phyloP scores from a whole-genome alignment of 177 flowering plant genomes.

The Vitis hybrid region DNA sequence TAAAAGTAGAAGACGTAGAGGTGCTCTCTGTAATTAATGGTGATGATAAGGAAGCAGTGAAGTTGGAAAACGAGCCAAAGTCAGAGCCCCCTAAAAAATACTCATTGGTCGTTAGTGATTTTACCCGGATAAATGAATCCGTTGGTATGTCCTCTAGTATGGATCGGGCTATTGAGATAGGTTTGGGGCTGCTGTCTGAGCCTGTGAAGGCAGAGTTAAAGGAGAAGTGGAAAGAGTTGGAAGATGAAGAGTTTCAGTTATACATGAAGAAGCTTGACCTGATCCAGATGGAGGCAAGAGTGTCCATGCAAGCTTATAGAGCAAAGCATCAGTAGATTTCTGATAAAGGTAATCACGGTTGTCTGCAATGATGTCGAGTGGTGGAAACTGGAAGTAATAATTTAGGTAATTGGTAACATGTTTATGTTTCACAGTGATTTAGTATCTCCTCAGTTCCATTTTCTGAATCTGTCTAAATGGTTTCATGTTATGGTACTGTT shows the following conservation, averaged over 20 bases:
- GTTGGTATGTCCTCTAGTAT: no score
- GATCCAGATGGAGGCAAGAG: slow-evolving; percentile 24
- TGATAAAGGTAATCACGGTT: not conserved
- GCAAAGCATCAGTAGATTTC: not conserved
- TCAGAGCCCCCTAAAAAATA: no score
- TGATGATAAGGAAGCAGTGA: not conserved
- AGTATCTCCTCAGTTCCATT: no score
- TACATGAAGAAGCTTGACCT: slow-evolving; percentile 20
- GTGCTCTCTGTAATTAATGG: not conserved
- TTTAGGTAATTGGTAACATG: not conserved
- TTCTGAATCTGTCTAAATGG: no score
- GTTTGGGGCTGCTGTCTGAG: no score
- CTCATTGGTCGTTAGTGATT: no score
- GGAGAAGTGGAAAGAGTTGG: slow-evolving; percentile 36
- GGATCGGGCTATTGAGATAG: no score
- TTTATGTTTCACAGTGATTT: no score
- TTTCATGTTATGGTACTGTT: no score
- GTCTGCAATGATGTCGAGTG: not conserved
- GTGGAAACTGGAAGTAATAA: not conserved
- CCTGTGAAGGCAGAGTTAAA: slow-evolving; percentile 18
- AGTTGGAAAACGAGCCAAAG: not conserved
- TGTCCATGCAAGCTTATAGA: slow-evolving; percentile 18
- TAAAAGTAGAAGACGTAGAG: not conserved
- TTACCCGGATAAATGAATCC: no score
- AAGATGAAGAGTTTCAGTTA: slow-evolving; percentile 30